phyloP scores from a whole-genome alignment of 805 yeast genomes.

The Ogataea nonfermentans region DNA sequence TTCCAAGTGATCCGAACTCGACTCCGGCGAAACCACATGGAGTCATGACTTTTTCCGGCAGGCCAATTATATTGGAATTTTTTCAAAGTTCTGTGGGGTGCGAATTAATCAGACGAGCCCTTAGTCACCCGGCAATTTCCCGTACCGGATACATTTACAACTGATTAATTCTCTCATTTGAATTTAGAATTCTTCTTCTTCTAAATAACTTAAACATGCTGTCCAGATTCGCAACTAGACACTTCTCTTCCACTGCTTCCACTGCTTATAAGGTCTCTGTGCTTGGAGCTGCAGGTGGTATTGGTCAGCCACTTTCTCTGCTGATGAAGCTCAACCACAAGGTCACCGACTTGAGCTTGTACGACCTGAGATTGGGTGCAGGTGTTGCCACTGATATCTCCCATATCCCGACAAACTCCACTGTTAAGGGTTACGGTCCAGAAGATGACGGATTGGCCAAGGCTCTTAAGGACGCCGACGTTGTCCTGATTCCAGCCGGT shows the following conservation, averaged over 20 bases:
- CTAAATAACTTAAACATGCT: constrained; percentile 41
- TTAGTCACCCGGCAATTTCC: constrained; percentile 5
- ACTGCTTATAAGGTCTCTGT: constrained; percentile 76
- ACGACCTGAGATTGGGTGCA: constrained; percentile 88
- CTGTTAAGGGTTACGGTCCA: constrained; percentile 84
- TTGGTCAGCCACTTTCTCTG: constrained; percentile 85
- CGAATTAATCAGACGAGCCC: constrained; percentile 1
- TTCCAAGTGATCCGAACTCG: constrained; percentile 8
- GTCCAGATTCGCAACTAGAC: constrained; percentile 44
- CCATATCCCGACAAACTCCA: constrained; percentile 90
- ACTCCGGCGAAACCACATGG: constrained; percentile 5
- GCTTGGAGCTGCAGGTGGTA: constrained; percentile 91
- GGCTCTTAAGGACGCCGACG: constrained; percentile 78
- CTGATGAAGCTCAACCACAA: constrained; percentile 84
- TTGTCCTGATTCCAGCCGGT: constrained; percentile 94
- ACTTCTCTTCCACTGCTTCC: constrained; percentile 66
- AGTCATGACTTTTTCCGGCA: constrained; percentile 7
- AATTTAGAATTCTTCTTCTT: constrained; percentile 2
- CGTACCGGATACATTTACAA: neutral
- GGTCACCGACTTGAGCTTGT: constrained; percentile 81
- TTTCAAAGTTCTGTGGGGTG: constrained; percentile 1
- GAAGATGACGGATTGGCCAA: constrained; percentile 66
- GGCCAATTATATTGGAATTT: constrained; percentile 7
- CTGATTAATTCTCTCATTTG: neutral
- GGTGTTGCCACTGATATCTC: constrained; percentile 97